A percentile compares a stretch with the other conserved stretches of the same genome.
Evolutionary conservation across 2,329 filamentous ascomycete genomes (phyloP).

Genomic region (Fusarium nanum): DNA sequence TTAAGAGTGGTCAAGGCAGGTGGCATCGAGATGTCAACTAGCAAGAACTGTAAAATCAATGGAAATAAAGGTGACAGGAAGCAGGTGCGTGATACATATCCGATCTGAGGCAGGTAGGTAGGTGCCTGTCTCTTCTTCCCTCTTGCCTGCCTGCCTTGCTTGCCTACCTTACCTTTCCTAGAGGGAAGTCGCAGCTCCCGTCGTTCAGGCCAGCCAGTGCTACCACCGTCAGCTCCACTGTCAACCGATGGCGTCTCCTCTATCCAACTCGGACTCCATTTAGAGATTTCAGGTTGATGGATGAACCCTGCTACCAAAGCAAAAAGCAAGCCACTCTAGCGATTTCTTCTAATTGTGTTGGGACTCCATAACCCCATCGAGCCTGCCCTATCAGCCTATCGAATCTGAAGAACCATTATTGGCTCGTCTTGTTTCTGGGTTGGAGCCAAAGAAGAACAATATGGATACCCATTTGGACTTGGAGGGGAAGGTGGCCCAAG

Average conservation of each 20-base stretch:
- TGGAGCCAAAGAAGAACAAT: conserved; percentile 24
- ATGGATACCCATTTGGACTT: neutral
- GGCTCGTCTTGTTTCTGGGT: conserved; percentile 7
- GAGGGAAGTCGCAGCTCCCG: conserved; percentile 14
- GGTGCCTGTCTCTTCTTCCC: neutral
- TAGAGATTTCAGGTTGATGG: conserved; percentile 28
- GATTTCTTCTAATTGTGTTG: conserved; percentile 26
- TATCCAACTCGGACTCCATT: conserved; percentile 11
- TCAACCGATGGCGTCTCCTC: conserved; percentile 30
- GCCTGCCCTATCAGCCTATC: conserved; percentile 1
- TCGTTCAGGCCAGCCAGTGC: conserved; percentile 11
- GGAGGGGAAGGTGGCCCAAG: conserved; percentile 17
- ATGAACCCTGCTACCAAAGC: conserved; percentile 41
- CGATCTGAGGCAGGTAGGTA: conserved; percentile 19
- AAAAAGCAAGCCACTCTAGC: conserved; percentile 39
- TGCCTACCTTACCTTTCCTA: neutral
- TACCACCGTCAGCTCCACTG: conserved; percentile 30
- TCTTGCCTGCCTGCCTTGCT: neutral
- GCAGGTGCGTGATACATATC: conserved; percentile 6
- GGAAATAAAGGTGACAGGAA: neutral
- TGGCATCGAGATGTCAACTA: conserved; percentile 15
- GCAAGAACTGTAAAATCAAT: neutral
- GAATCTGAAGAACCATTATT: conserved; percentile 35
- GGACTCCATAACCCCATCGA: conserved; percentile 27
- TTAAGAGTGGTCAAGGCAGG: conserved; percentile 11